A percentile compares a stretch with the other conserved stretches of the same genome.
Evolutionary conservation across 2,329 filamentous ascomycete genomes (phyloP).

Genomic region (Colletotrichum liaoningense): DNA sequence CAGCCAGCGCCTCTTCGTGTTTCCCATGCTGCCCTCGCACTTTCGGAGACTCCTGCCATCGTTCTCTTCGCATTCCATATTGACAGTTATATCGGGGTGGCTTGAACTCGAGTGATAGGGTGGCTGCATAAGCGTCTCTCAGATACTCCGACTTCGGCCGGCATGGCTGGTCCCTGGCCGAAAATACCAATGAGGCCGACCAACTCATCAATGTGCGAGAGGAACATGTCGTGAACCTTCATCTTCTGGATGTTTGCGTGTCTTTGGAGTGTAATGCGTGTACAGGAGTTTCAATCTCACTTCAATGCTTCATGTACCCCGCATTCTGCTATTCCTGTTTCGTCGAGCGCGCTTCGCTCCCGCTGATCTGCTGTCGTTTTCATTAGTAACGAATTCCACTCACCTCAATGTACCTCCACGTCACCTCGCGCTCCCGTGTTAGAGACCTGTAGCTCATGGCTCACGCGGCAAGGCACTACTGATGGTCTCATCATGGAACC

Average conservation of each 20-base stretch:
- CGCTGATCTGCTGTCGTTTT: background rate
- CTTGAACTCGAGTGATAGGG: background rate
- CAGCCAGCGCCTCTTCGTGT: background rate
- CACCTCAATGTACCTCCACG: background rate
- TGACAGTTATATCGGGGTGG: background rate
- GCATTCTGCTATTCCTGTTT: constrained; percentile 1
- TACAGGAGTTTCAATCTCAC: background rate
- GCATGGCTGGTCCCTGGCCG: background rate
- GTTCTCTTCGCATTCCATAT: background rate
- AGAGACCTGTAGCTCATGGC: background rate
- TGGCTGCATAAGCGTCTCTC: background rate
- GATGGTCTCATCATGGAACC: too few relatives aligned
- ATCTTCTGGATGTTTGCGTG: background rate
- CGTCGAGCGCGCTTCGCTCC: background rate
- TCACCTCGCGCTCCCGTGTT: background rate
- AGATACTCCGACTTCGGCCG: background rate
- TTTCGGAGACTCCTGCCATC: background rate
- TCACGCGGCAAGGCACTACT: background rate
- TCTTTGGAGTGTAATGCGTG: background rate
- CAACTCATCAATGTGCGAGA: background rate
- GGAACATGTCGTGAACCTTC: background rate
- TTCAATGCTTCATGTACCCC: background rate
- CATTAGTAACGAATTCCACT: background rate
- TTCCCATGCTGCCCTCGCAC: background rate
- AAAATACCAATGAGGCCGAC: background rate